Evolutionary conservation across 257 asterid genomes (phyloP).

Genomic region (Ajuga chamaepitys): DNA sequence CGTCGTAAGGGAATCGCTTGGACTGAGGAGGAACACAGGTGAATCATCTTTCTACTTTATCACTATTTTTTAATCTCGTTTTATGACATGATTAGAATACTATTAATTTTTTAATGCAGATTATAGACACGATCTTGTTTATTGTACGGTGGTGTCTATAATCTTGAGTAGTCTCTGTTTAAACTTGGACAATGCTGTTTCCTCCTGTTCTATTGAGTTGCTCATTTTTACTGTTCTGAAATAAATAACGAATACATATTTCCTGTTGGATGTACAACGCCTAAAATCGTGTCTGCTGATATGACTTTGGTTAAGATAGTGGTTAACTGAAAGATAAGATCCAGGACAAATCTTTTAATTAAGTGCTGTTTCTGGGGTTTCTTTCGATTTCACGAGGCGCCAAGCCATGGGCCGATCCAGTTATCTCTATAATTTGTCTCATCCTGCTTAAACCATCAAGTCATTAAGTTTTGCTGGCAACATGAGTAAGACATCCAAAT

Average conservation of each 20-base stretch:
- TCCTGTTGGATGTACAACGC: not conserved
- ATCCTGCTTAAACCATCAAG: not conserved
- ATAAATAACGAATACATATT: too few relatives aligned
- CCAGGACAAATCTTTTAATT: not conserved
- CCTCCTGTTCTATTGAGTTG: not conserved
- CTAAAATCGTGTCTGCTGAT: not conserved
- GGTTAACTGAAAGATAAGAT: not conserved
- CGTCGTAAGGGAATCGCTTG: slow-evolving; percentile 94
- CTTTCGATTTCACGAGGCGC: too few relatives aligned
- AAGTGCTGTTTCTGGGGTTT: too few relatives aligned
- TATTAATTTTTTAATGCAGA: too few relatives aligned
- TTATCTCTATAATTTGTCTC: not conserved
- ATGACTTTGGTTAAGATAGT: too few relatives aligned
- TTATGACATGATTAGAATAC: too few relatives aligned
- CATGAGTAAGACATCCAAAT: not conserved
- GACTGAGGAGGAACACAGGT: slow-evolving; percentile 99
- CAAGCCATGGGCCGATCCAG: not conserved
- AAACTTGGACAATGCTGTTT: not conserved
- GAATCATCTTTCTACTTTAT: too few relatives aligned
- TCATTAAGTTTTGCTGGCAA: not conserved
- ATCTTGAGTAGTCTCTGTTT: not conserved
- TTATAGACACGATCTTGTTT: too few relatives aligned
- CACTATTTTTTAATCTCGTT: too few relatives aligned
- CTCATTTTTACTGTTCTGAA: not conserved
- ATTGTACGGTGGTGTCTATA: too few relatives aligned